A percentile compares a stretch with the other conserved stretches of the same genome.
Conservation (phyloP, 2,329 filamentous ascomycete species). For the Cladophialophora chaetospira region DNA sequence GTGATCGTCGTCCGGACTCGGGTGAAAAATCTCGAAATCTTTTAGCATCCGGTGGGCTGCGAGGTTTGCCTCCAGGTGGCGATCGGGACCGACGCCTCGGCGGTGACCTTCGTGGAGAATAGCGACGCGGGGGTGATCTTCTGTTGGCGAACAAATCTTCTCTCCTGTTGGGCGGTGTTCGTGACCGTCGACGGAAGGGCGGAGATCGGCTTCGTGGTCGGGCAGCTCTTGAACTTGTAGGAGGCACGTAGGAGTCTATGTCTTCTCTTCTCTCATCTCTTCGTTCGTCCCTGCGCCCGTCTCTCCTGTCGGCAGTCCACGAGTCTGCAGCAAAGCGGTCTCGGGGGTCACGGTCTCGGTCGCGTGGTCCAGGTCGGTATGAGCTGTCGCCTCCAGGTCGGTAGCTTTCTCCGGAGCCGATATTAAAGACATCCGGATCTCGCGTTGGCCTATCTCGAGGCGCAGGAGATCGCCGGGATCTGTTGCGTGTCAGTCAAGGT, state of each 20-base stretch:
- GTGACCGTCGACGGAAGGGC: slow-evolving; percentile 44
- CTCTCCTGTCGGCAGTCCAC: slow-evolving; percentile 29
- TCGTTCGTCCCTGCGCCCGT: slow-evolving; percentile 29
- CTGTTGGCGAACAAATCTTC: slow-evolving; percentile 40
- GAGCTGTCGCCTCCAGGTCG: slow-evolving; percentile 33
- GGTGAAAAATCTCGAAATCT: slow-evolving; percentile 43
- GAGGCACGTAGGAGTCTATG: slow-evolving; percentile 33
- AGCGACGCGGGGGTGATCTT: slow-evolving; percentile 43
- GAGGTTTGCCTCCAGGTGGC: slow-evolving; percentile 39
- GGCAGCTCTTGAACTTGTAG: slow-evolving; percentile 26
- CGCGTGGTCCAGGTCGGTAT: slow-evolving; percentile 29
- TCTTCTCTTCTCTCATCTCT: slow-evolving; percentile 32
- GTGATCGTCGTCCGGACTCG: slow-evolving; percentile 35
- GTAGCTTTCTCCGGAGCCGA: slow-evolving; percentile 35
- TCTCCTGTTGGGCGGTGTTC: slow-evolving; percentile 46
- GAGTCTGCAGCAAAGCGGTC: slow-evolving; percentile 22
- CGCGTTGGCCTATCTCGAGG: slow-evolving; percentile 27
- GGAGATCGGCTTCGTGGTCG: slow-evolving; percentile 45
- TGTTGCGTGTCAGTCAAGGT: slow-evolving; percentile 18
- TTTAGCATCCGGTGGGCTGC: slow-evolving; percentile 39
- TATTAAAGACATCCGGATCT: slow-evolving; percentile 32
- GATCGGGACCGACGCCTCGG: slow-evolving; percentile 44
- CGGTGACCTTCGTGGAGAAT: slow-evolving; percentile 47
- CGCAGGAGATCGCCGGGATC: slow-evolving; percentile 26
- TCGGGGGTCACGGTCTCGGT: slow-evolving; percentile 23